phyloP scores from a whole-genome alignment of 805 yeast genomes.

The Saccharomycopsis guyanensis region DNA sequence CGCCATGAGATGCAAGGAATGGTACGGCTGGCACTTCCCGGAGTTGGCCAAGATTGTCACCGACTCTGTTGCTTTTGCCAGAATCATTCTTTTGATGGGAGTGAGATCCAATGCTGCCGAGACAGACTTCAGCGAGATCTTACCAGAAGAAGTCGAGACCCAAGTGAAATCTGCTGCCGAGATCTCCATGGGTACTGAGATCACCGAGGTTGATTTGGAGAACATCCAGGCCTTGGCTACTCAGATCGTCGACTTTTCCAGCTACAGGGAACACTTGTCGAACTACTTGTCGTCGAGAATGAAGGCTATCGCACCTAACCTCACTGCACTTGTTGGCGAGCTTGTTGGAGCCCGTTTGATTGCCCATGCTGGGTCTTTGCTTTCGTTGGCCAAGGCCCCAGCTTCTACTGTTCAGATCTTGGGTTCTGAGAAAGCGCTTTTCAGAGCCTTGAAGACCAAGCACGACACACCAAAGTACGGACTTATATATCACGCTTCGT shows the following conservation, averaged over 20 bases:
- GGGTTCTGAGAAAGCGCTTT: slow-evolving; percentile 98
- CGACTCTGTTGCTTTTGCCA: slow-evolving; percentile 94
- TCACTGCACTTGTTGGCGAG: slow-evolving; percentile 94
- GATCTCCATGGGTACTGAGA: slow-evolving; percentile 99
- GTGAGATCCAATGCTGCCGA: slow-evolving; percentile 84
- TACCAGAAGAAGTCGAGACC: slow-evolving; percentile 90
- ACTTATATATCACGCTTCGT: slow-evolving; percentile 90
- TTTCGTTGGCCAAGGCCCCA: slow-evolving; percentile 94
- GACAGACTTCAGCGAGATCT: slow-evolving; percentile 80
- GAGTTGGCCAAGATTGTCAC: slow-evolving; percentile 95
- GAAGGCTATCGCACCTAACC: slow-evolving; percentile 98
- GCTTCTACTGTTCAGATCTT: slow-evolving; percentile 97
- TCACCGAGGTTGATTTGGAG: slow-evolving; percentile 80
- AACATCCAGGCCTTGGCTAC: slow-evolving; percentile 90
- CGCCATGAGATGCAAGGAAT: slow-evolving; percentile 98
- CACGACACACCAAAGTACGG: slow-evolving; percentile 99
- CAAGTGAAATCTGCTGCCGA: slow-evolving; percentile 95
- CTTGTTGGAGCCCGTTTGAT: slow-evolving; percentile 97
- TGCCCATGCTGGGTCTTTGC: slow-evolving; percentile 93
- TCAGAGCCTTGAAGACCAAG: slow-evolving; percentile 97
- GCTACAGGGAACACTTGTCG: slow-evolving; percentile 92
- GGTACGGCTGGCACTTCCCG: slow-evolving; percentile 99
- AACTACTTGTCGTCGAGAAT: slow-evolving; percentile 87
- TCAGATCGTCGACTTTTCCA: slow-evolving; percentile 92
- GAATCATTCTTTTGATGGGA: slow-evolving; percentile 91